A percentile compares a stretch with the other conserved stretches of the same genome.
Conservation (phyloP, 2,329 filamentous ascomycete genomes). For the Teratosphaeria gauchensis region DNA sequence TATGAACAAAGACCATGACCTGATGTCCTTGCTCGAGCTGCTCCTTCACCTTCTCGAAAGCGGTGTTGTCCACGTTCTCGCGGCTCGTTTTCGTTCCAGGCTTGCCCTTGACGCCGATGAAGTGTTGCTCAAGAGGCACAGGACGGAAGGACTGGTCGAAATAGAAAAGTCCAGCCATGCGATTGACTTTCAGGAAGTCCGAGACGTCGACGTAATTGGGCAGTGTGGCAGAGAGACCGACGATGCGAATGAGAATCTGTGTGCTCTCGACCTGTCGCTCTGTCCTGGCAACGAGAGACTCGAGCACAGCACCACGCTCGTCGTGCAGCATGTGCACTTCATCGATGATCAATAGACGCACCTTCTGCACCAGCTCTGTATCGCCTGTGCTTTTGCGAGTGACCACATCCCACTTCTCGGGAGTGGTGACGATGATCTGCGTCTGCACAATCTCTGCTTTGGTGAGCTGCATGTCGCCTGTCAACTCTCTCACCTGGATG, state of each 20-base stretch:
- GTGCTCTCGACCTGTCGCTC: conserved; percentile 96
- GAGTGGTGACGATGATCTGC: conserved; percentile 96
- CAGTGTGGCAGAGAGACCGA: conserved; percentile 88
- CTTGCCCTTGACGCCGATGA: conserved; percentile 92
- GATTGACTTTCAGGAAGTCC: conserved; percentile 94
- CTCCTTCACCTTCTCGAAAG: conserved; percentile 88
- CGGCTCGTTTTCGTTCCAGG: conserved; percentile 68
- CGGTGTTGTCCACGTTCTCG: conserved; percentile 77
- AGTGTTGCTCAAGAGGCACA: conserved; percentile 93
- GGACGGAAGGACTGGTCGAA: conserved; percentile 94
- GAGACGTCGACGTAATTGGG: conserved; percentile 96
- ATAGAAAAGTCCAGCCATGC: conserved; percentile 86
- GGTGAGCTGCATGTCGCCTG: conserved; percentile 96
- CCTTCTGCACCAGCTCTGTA: conserved; percentile 94
- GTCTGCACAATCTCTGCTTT: conserved; percentile 93
- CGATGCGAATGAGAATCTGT: conserved; percentile 89
- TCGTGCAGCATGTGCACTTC: conserved; percentile 99
- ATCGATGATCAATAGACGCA: conserved; percentile 90
- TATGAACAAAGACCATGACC: conserved; percentile 99
- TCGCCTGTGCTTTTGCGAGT: conserved; percentile 95
- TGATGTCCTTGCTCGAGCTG: conserved; percentile 92
- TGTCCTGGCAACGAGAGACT: conserved; percentile 89
- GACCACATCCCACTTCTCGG: conserved; percentile 98
- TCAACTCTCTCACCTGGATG: conserved; percentile 84
- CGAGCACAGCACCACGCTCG: conserved; percentile 88